These are phyloP conservation scores for Cytospora leucostoma DNA, from an alignment of 2,329 filamentous ascomycete genomes.

Conservation along the genomic window DNA sequence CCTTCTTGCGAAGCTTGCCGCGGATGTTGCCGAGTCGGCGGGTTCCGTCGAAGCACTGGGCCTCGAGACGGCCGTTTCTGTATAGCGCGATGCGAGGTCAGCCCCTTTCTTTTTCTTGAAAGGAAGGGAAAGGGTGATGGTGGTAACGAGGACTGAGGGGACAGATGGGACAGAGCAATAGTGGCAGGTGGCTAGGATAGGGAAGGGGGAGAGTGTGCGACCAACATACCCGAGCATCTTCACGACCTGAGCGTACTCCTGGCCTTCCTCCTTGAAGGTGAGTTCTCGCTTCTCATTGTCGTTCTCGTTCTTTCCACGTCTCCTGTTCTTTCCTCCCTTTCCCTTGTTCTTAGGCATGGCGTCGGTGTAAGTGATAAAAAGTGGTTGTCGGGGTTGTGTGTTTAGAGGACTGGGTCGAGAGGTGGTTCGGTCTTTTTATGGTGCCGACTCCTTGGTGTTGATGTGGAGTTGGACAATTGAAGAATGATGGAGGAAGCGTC, in stretches of 20 bases:
- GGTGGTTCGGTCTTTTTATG: no score
- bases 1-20: slow-evolving; percentile 98
- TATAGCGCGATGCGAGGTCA: background rate
- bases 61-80: slow-evolving; percentile 83
- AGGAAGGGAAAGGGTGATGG: background rate
- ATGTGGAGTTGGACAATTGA: slow-evolving; percentile 3
- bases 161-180: no score
- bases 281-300: slow-evolving; percentile 82
- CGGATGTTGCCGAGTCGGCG: slow-evolving; percentile 71
- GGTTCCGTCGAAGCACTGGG: slow-evolving; percentile 90
- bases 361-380: slow-evolving; percentile 1
- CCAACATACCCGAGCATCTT: slow-evolving; percentile 76
- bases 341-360: slow-evolving; percentile 30
- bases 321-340: slow-evolving; percentile 30
- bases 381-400: background rate
- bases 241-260: slow-evolving; percentile 70
- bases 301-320: slow-evolving; percentile 69
- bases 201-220: background rate
- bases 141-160: background rate
- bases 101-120: background rate
- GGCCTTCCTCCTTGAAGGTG: slow-evolving; percentile 79
- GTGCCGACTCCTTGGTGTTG: slow-evolving; percentile 59
- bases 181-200: background rate
- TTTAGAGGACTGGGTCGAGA: slow-evolving; percentile 31
- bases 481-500: slow-evolving; percentile 10